Evolutionary conservation across 345 rosid species (phyloP), one percentile per base, ranked within the genome.

Genomic region (Ceriops decandra): DNA sequence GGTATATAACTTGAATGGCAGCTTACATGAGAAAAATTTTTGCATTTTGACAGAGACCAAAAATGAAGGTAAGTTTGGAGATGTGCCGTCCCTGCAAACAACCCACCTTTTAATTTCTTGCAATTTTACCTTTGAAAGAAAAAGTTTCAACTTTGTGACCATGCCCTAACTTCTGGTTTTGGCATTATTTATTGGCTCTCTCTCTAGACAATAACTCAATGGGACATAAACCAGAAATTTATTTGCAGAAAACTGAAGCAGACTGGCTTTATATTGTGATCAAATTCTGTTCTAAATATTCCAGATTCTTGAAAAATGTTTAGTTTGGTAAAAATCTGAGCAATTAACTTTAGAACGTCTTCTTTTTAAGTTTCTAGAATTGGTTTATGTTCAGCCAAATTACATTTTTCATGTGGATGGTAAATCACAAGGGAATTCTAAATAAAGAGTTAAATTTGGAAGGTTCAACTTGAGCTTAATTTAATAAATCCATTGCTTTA

Each of bases 61-160:
- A 70, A 63, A 70, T 52, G 89, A 85, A 86, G 85, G 93, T 86
- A 71, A 68, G 68, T 68, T 42, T 57, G 15, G 36, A n/a, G 35
- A 70, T 62, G 36, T 6, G 7, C 46, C 6, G 7, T 58, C 63
- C 64, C 51, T 57, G 22, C 28, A 54, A 30, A 30, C 3, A 22
- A 20, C 15, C 15, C 4, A 1, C 17, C 9, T 19, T 58, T 24
- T 42, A 11, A 58, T 67, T 19, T 32, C 30, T 31, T 56, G 28
- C 20, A 60, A 51, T 49, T 26, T 52, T 52, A 60, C 30, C 51
- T 65, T 46, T 57, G 31, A n/a, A 33, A 1, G 52, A 62, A 66
- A 49, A 27, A 19, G 52, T 38, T 33, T 10, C 31, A 28, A 26
- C 17, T 24, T 66, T 16, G 3, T 21, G 15, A 21, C 56, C 15